These are phyloP conservation scores for Ogataea hybrid DNA, from an alignment of 1,139 yeast genomes.

Conservation along the genomic window DNA sequence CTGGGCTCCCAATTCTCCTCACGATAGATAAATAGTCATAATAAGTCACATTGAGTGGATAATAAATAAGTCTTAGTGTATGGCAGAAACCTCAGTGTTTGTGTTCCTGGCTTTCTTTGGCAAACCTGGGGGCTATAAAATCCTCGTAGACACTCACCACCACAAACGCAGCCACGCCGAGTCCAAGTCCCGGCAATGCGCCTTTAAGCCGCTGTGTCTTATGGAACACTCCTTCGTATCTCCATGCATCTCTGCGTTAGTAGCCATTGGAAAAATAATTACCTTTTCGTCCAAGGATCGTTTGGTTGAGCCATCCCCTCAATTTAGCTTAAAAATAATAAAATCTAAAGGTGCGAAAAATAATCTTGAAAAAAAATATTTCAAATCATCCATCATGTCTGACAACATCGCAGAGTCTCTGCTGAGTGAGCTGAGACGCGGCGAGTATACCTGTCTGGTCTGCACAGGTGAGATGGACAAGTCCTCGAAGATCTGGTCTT, in stretches of 20 bases:
- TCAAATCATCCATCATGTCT: background rate
- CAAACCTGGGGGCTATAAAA: conserved; percentile 31
- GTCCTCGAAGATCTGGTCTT: conserved; percentile 70
- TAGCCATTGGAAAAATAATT: conserved; percentile 10
- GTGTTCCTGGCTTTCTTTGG: background rate
- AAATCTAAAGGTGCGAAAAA: background rate
- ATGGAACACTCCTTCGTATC: conserved; percentile 80
- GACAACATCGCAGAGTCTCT: conserved; percentile 27
- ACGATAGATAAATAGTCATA: conserved; percentile 1
- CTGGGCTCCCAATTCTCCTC: no score
- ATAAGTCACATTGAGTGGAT: background rate
- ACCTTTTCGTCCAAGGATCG: conserved; percentile 33
- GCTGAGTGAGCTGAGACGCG: conserved; percentile 56
- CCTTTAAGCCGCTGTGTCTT: conserved; percentile 68
- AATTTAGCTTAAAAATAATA: background rate
- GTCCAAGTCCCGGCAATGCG: conserved; percentile 82
- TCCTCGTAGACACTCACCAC: conserved; percentile 66
- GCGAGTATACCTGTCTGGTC: conserved; percentile 73
- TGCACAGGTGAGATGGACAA: conserved; percentile 80
- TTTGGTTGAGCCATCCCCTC: conserved; percentile 20
- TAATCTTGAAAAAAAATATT: conserved; percentile 1
- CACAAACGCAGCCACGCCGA: conserved; percentile 76
- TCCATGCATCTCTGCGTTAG: conserved; percentile 77
- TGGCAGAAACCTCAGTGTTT: background rate
- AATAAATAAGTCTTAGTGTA: no score